Evolutionary conservation across 768 basidiomycete species (phyloP).

Genomic region (Termitomyces sp.): DNA sequence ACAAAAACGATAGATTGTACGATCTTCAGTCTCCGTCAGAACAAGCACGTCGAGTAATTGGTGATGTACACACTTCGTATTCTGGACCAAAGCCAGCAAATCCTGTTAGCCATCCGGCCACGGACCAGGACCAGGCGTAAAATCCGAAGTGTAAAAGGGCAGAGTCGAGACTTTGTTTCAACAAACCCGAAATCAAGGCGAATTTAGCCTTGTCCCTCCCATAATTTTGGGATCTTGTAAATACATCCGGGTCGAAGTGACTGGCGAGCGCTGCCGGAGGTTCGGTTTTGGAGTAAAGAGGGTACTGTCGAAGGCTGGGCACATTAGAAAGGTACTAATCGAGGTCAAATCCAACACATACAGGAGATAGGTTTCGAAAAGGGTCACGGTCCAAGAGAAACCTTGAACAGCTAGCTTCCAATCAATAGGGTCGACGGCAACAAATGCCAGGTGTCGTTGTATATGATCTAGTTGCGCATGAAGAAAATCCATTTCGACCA

Average conservation of each 20-base stretch:
- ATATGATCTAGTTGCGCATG: slow-evolving; percentile 52
- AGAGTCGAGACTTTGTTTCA: slow-evolving; percentile 69
- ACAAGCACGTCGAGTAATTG: background rate
- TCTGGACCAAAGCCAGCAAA: slow-evolving; percentile 63
- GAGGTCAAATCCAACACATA: slow-evolving; percentile 33
- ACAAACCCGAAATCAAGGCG: slow-evolving; percentile 67
- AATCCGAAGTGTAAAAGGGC: slow-evolving; percentile 68
- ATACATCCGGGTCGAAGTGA: slow-evolving; percentile 66
- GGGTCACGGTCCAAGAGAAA: slow-evolving; percentile 72
- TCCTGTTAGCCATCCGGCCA: slow-evolving; percentile 44
- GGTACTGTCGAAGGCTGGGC: slow-evolving; percentile 68
- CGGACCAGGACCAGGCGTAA: slow-evolving; percentile 79
- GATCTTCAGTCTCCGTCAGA: slow-evolving; percentile 46
- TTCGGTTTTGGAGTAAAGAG: slow-evolving; percentile 69
- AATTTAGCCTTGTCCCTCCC: slow-evolving; percentile 88
- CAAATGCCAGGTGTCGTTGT: slow-evolving; percentile 64
- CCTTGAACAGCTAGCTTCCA: slow-evolving; percentile 81
- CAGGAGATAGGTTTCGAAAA: slow-evolving; percentile 87
- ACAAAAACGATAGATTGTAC: slow-evolving; percentile 78
- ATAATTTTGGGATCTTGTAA: slow-evolving; percentile 88
- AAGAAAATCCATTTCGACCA: slow-evolving; percentile 50
- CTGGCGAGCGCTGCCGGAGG: slow-evolving; percentile 67
- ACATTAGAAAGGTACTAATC: background rate
- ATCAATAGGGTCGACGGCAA: slow-evolving; percentile 65
- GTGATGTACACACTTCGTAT: slow-evolving; percentile 55